phyloP scores from a whole-genome alignment of 73 alveolate genomes.

The Diophrys appendiculata region DNA sequence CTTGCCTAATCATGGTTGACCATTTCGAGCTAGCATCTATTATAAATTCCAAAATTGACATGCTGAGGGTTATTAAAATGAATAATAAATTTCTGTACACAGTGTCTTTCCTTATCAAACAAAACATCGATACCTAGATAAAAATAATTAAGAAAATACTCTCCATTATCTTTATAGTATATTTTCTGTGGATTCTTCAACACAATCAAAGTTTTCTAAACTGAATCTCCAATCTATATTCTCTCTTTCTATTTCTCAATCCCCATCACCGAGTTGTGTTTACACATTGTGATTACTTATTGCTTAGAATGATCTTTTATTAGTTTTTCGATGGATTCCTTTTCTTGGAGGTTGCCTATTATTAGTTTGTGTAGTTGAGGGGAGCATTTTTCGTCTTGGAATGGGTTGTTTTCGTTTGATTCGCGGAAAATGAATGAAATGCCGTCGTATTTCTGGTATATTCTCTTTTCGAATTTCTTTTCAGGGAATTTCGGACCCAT shows the following conservation, averaged over 20 bases:
- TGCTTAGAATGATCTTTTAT: not conserved
- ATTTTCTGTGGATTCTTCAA: not conserved
- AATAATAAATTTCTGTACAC: not conserved
- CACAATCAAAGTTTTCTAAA: no score
- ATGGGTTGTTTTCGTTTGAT: not conserved
- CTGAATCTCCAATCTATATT: no score
- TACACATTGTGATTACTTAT: no score
- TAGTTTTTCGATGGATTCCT: not conserved
- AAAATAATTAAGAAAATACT: not conserved
- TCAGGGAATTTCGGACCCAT: not conserved
- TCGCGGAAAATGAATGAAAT: not conserved
- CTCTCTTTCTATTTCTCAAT: no score
- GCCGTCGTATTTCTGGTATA: not conserved
- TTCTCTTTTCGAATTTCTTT: not conserved
- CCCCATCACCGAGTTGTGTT: no score
- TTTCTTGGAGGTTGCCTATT: not conserved
- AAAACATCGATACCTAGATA: not conserved
- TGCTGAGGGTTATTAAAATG: not conserved
- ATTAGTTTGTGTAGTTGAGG: not conserved
- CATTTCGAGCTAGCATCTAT: not conserved
- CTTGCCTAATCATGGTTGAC: not conserved
- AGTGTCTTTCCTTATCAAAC: not conserved
- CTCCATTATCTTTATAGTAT: not conserved
- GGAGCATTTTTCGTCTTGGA: not conserved
- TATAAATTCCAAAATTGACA: not conserved